Conservation (phyloP, 2,329 filamentous ascomycete species). For the Colletotrichum liriopes region DNA sequence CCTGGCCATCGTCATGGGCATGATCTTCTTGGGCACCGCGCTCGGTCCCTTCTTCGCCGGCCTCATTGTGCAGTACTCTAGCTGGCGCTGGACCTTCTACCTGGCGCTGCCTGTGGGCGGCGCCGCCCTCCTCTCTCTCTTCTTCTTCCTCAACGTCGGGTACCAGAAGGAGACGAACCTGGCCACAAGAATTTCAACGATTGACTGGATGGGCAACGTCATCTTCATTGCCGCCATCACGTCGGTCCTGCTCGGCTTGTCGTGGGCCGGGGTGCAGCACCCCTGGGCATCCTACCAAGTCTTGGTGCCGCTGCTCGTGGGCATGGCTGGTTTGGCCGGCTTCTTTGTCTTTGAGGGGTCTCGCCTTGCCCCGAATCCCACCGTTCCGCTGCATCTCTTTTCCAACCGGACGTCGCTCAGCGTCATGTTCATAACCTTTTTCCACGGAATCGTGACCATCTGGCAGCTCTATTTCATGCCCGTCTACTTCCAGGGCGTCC, state of each 20-base stretch:
- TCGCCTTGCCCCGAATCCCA: slow-evolving; percentile 47
- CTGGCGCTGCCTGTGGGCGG: slow-evolving; percentile 55
- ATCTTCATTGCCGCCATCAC: slow-evolving; percentile 56
- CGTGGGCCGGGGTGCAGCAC: slow-evolving; percentile 71
- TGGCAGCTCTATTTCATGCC: slow-evolving; percentile 60
- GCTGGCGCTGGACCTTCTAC: slow-evolving; percentile 63
- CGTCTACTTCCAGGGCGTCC: slow-evolving; percentile 62
- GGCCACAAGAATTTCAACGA: too few relatives aligned
- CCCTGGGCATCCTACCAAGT: slow-evolving; percentile 76
- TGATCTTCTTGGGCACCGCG: slow-evolving; percentile 53
- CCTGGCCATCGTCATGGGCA: slow-evolving; percentile 50
- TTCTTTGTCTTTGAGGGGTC: slow-evolving; percentile 56
- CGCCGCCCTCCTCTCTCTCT: slow-evolving; percentile 43
- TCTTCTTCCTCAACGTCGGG: too few relatives aligned
- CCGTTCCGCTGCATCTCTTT: slow-evolving; percentile 63
- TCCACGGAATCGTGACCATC: slow-evolving; percentile 76
- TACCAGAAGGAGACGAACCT: too few relatives aligned
- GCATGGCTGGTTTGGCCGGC: slow-evolving; percentile 52
- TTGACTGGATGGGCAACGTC: slow-evolving; percentile 59
- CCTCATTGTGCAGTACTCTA: slow-evolving; percentile 46
- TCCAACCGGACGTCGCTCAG: slow-evolving; percentile 72
- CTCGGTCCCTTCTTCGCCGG: slow-evolving; percentile 54
- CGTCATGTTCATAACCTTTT: slow-evolving; percentile 76
- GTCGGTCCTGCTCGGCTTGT: slow-evolving; percentile 51
- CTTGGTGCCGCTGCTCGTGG: slow-evolving; percentile 56